phyloP scores from a whole-genome alignment of 768 basidiomycete species.

The Boletus edulis region DNA sequence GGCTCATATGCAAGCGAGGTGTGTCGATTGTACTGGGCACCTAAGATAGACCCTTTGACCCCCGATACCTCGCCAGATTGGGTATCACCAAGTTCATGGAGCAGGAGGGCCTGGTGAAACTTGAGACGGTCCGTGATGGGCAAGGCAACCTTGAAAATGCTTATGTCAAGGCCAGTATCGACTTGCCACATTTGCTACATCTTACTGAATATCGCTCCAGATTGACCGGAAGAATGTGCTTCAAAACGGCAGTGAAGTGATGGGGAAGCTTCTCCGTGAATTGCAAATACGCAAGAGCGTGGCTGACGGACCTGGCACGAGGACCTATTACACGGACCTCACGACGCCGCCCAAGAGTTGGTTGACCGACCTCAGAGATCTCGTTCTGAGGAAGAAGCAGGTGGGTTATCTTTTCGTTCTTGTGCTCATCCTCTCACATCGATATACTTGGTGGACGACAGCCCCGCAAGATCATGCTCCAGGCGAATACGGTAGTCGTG shows the following conservation, averaged over 20 bases:
- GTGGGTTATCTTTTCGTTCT: constrained; percentile 38
- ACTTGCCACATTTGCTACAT: not conserved
- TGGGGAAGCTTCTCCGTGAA: constrained; percentile 73
- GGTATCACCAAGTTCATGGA: constrained; percentile 84
- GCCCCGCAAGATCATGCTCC: constrained; percentile 85
- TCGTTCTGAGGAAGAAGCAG: constrained; percentile 78
- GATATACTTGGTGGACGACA: constrained; percentile 27
- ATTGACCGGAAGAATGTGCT: constrained; percentile 72
- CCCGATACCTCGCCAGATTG: constrained; percentile 41
- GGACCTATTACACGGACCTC: constrained; percentile 73
- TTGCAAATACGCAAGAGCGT: constrained; percentile 85
- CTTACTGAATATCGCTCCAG: constrained; percentile 33
- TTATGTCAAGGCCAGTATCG: constrained; percentile 57
- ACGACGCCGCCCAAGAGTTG: constrained; percentile 71
- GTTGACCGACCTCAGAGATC: constrained; percentile 72
- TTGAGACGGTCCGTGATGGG: constrained; percentile 64
- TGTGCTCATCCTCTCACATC: not conserved
- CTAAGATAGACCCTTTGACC: not conserved
- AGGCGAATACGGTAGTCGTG: constrained; percentile 73
- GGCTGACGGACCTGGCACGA: constrained; percentile 79
- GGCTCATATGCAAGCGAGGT: constrained; percentile 91
- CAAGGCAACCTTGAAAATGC: constrained; percentile 63
- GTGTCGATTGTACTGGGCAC: constrained; percentile 15
- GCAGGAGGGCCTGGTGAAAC: constrained; percentile 60
- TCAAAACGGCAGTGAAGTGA: constrained; percentile 58